These are phyloP conservation scores for Coccomyxa sp. DNA, from an alignment of 139 green algal species.

Conservation along the genomic window DNA sequence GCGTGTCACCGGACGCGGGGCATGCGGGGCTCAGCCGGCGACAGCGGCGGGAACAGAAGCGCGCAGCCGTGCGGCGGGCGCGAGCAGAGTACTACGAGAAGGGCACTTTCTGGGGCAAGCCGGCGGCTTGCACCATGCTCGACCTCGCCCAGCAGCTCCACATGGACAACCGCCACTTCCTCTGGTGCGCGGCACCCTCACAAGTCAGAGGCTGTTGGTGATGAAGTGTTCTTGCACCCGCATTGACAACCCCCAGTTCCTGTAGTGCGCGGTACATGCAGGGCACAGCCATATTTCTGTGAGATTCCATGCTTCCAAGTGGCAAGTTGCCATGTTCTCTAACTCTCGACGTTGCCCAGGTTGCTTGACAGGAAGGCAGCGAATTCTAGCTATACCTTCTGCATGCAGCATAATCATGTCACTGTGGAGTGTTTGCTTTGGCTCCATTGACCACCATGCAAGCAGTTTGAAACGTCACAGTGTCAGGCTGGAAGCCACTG, in stretches of 20 bases:
- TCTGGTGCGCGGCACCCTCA: constrained; percentile 52
- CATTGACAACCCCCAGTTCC: not conserved
- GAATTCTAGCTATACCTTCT: too few species aligned
- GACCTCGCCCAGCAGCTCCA: constrained; percentile 52
- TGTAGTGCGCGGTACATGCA: not conserved
- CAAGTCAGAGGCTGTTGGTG: not conserved
- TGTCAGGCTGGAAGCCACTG: not conserved
- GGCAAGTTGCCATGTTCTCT: too few species aligned
- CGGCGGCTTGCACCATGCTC: constrained; percentile 63
- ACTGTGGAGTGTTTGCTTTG: too few species aligned
- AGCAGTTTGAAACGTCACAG: not conserved
- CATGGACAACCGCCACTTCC: constrained; percentile 53
- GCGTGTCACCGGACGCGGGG: not conserved
- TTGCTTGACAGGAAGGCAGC: too few species aligned
- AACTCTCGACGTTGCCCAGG: too few species aligned
- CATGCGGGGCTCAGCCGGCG: not conserved
- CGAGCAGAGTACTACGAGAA: constrained; percentile 51
- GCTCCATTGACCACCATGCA: not conserved
- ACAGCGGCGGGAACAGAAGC: not conserved
- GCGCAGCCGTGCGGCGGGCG: not conserved
- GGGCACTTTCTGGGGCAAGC: constrained; percentile 63
- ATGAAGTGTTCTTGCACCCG: not conserved
- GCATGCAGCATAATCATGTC: too few species aligned
- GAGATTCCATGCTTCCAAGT: not conserved
- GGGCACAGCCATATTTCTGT: not conserved